These are phyloP conservation scores for Podochytrium sp. DNA, from an alignment of 192 early-diverging fungal species.

Conservation along the genomic window DNA sequence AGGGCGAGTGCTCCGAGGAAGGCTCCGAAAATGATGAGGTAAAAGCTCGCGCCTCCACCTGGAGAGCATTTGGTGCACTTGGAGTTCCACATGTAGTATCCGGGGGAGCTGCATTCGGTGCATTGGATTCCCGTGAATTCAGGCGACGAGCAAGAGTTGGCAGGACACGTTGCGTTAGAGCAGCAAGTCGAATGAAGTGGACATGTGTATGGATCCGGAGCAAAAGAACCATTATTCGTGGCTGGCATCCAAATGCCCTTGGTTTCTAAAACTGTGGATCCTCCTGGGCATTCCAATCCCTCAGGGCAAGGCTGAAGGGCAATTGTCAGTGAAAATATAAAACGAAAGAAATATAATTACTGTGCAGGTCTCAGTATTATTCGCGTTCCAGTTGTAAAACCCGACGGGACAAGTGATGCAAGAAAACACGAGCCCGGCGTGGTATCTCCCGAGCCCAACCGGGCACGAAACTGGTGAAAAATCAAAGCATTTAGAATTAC, in stretches of 20 bases:
- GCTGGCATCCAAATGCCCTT: slow-evolving; percentile 12
- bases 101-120: slow-evolving; percentile 21
- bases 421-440: neutral
- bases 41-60: neutral
- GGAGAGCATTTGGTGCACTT: slow-evolving; percentile 19
- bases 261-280: neutral
- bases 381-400: slow-evolving; percentile 12
- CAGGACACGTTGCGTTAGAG: neutral
- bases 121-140: slow-evolving; percentile 18
- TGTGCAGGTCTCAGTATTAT: slow-evolving; percentile 9
- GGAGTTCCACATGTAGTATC: slow-evolving; percentile 9
- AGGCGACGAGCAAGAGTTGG: neutral
- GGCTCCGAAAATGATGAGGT: neutral
- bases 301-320: slow-evolving; percentile 12
- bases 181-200: slow-evolving; percentile 19
- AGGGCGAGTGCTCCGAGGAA: slow-evolving; percentile 15
- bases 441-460: slow-evolving; percentile 11
- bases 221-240: neutral
- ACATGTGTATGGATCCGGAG: slow-evolving; percentile 17
- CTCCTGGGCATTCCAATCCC: slow-evolving; percentile 13
- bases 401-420: slow-evolving; percentile 17
- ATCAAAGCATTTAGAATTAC: neutral
- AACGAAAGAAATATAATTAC: neutral
- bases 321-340: too few species aligned
- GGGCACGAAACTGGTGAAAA: neutral